phyloP scores from a whole-genome alignment of 306 rosid species.

The Acacia crassicarpa region DNA sequence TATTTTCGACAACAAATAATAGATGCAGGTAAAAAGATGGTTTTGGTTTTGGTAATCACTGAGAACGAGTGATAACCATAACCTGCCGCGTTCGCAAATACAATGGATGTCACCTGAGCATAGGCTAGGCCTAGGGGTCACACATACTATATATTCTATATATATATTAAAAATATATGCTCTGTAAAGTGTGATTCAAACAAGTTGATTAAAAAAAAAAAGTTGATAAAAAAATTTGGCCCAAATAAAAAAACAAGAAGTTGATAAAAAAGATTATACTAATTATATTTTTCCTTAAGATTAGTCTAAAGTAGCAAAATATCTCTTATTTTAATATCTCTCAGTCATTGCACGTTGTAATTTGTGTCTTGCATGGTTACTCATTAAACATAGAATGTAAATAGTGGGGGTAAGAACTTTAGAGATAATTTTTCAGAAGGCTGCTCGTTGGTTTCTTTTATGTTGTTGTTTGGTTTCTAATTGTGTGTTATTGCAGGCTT shows the following conservation, averaged over 20 bases:
- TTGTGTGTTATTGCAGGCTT: too few relatives aligned
- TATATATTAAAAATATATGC: too few relatives aligned
- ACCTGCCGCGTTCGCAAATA: not conserved
- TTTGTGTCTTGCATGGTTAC: too few relatives aligned
- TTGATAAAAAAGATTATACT: not conserved
- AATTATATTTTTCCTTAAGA: not conserved
- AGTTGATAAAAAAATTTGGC: too few relatives aligned
- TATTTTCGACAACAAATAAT: too few relatives aligned
- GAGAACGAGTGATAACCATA: slow-evolving; percentile 1
- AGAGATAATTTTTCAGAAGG: not conserved
- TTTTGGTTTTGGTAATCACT: not conserved
- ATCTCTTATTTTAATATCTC: not conserved
- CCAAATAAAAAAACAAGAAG: not conserved
- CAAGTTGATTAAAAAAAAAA: too few relatives aligned
- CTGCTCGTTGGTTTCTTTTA: too few relatives aligned
- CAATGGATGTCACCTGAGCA: not conserved
- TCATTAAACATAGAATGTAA: too few relatives aligned
- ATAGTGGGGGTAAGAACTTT: not conserved
- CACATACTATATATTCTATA: too few relatives aligned
- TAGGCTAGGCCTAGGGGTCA: not conserved
- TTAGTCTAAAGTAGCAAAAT: not conserved
- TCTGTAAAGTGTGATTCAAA: too few relatives aligned
- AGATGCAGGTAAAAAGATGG: not conserved
- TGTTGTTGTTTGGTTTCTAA: too few relatives aligned
- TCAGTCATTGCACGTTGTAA: too few relatives aligned